A percentile compares a stretch with the other conserved stretches of the same genome.
phyloP scores from a whole-genome alignment of 176 grass and related monocot genomes.

The Zizania latifolia region DNA sequence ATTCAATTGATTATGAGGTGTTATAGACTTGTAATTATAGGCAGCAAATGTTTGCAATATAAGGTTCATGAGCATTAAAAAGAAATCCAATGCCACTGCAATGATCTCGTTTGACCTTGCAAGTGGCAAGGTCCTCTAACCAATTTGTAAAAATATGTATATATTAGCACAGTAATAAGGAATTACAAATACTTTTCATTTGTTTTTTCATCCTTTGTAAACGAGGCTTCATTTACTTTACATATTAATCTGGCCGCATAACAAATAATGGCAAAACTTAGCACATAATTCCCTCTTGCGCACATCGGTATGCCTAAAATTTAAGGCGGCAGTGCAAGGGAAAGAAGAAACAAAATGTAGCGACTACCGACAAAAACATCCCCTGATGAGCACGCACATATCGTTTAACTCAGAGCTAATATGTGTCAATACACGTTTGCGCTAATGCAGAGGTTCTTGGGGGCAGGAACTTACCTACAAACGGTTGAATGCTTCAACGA shows the following conservation, averaged over 20 bases:
- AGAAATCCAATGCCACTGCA: neutral
- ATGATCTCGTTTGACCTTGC: conserved; percentile 10
- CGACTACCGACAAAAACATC: neutral
- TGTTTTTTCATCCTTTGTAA: neutral
- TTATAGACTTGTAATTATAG: neutral
- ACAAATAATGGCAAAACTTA: conserved; percentile 15
- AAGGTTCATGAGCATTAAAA: neutral
- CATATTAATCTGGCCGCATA: neutral
- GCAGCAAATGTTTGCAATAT: neutral
- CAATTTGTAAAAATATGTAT: neutral
- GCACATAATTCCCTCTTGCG: conserved; percentile 4
- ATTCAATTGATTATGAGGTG: neutral
- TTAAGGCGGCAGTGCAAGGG: neutral
- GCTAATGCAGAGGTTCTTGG: neutral
- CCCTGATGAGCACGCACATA: neutral
- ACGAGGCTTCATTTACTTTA: neutral
- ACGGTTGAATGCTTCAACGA: neutral
- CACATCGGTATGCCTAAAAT: neutral
- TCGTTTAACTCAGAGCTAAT: neutral
- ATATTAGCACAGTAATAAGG: neutral
- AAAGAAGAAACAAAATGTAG: conserved; percentile 5
- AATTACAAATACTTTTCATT: neutral
- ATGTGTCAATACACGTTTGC: neutral
- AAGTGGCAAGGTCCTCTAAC: neutral
- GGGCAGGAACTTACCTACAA: conserved; percentile 12